Base-by-base conservation (phyloP, 176 grass and related monocot genomes). In the Carex parvula region DNA sequence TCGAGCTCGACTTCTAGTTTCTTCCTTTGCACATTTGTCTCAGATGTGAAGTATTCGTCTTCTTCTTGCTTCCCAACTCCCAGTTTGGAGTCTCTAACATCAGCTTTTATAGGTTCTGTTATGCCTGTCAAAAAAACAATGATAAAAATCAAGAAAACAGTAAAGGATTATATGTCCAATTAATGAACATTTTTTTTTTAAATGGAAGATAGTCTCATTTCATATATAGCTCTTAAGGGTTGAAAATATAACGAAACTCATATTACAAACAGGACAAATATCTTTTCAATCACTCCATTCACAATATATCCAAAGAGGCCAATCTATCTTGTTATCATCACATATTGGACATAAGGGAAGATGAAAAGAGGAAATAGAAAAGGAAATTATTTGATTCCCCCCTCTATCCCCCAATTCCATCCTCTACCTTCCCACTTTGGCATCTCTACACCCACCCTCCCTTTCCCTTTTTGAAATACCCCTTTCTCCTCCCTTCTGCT, bases 51-150 rank as follows among this genome's bases (percentile, higher is more conserved):
- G 79, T 95, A 95, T 75, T 98, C 96, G 84, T 98, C 96, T 83
- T 98, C 79, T 80, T 98, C 93, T 92, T 93, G 96, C 82, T 98
- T 98, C 17, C 96, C 96, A 64, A 98, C 96, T 29, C 96, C 96
- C 24, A 98, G 67, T 80, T 95, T 98, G 82, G 93, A 88, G 72
- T 99, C 96, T 84, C 96, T 95, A 6, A 95, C 87, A 74, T 78
- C 89, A 82, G 96, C 86, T 90, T 91, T 95, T 93, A 98, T 95
- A 60, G 96, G 96, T 80, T 95, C 93, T 20, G 86, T 56, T 86
- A 95, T 95, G 76, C 95, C 96, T 98, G 80, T 79, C 48, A 48
- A 90, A 81, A 0, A 81, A 41, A 66, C 69, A 84, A 75, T 29
- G 18, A 14, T 65, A 39, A 4, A 59, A 11, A 82, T 70, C 35